Percentiles rank a stretch among this genome's conserved stretches.
Conservation (phyloP, 495 filamentous ascomycete genomes). For the Letharia columbiana region DNA sequence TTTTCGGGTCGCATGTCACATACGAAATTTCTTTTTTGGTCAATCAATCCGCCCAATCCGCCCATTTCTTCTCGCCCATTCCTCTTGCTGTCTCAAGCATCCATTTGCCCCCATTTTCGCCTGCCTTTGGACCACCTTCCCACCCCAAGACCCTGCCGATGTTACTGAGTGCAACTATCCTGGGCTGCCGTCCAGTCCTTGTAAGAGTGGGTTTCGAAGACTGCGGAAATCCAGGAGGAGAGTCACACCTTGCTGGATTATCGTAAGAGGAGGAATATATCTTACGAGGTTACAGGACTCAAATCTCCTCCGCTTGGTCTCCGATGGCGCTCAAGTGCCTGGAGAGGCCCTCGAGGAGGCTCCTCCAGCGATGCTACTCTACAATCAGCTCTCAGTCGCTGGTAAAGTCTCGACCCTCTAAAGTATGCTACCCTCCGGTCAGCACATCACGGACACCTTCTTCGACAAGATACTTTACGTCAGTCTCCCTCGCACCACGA, state of each 20-base stretch:
- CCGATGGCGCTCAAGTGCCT: conserved; percentile 16
- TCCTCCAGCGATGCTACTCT: conserved; percentile 9
- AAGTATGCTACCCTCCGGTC: neutral
- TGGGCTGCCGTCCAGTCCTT: neutral
- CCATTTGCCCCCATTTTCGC: neutral
- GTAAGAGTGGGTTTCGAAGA: neutral
- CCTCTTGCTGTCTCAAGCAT: neutral
- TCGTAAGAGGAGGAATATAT: neutral
- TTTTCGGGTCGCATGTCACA: too few species aligned
- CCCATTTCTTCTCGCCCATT: too few species aligned
- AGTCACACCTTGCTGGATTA: neutral
- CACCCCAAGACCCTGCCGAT: neutral
- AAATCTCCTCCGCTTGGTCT: neutral
- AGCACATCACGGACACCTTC: neutral
- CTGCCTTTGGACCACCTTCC: neutral
- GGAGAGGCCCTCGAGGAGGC: conserved; percentile 10
- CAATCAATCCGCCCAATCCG: neutral
- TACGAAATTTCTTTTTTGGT: neutral
- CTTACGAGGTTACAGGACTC: too few species aligned
- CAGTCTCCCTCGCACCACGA: neutral
- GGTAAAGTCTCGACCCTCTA: neutral
- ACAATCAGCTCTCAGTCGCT: neutral
- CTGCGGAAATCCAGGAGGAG: neutral
- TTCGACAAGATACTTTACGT: neutral
- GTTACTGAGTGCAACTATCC: neutral